These are phyloP conservation scores for Hypoxylon intermedium DNA, from an alignment of 495 filamentous ascomycete genomes.

Conservation along the genomic window DNA sequence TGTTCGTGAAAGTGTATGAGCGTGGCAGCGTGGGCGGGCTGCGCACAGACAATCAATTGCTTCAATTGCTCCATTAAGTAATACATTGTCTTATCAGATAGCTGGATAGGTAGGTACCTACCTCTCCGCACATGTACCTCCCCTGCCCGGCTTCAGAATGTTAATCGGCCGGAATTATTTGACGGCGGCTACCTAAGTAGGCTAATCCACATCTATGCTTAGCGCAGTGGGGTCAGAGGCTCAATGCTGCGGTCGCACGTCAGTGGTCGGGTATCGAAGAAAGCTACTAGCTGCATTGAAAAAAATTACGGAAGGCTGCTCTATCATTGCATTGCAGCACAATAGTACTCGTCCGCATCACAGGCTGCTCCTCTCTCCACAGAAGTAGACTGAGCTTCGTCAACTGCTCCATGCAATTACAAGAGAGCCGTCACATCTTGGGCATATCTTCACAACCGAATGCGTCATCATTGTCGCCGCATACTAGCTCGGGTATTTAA, in stretches of 20 bases:
- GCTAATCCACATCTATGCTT: conserved; percentile 12
- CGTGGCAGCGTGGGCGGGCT: neutral
- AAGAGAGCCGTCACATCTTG: neutral
- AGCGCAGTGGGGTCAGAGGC: conserved; percentile 21
- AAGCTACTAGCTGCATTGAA: conserved; percentile 38
- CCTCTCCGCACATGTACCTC: too few relatives aligned
- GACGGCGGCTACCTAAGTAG: too few relatives aligned
- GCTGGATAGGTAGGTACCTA: neutral
- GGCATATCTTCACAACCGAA: conserved; percentile 3
- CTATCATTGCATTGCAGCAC: neutral
- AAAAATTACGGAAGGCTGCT: conserved; percentile 30
- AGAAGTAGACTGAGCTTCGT: conserved; percentile 19
- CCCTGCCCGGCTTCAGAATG: too few relatives aligned
- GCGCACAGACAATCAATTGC: conserved; percentile 30
- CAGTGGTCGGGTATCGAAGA: conserved; percentile 15
- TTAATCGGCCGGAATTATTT: conserved; percentile 36
- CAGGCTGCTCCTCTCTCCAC: too few relatives aligned
- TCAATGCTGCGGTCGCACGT: conserved; percentile 25
- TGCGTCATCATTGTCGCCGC: neutral
- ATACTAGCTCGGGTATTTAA: conserved; percentile 7
- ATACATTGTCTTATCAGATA: conserved; percentile 9
- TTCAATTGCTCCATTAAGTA: conserved; percentile 12
- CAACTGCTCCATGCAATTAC: conserved; percentile 9
- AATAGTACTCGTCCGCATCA: too few relatives aligned
- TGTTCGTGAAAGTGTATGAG: conserved; percentile 3